These are phyloP conservation scores for Colletotrichum australisinense DNA, from an alignment of 2,329 filamentous ascomycete genomes.

Conservation along the genomic window DNA sequence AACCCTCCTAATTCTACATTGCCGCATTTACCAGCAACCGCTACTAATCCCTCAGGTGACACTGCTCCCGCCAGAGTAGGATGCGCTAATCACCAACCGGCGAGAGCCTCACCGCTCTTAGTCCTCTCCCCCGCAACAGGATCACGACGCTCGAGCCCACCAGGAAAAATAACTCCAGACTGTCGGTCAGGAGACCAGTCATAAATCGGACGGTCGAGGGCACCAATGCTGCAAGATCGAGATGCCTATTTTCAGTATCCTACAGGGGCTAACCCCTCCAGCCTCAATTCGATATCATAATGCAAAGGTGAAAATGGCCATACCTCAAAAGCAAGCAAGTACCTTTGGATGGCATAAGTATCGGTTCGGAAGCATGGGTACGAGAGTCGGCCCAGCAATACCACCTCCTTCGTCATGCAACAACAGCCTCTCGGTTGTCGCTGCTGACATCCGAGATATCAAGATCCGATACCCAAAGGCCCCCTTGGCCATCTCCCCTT, in stretches of 20 bases:
- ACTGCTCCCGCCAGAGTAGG: slow-evolving; percentile 12
- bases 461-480: background rate
- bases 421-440: slow-evolving; percentile 4
- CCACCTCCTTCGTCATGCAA: slow-evolving; percentile 12
- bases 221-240: slow-evolving; percentile 5
- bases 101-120: slow-evolving; percentile 35
- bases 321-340: background rate
- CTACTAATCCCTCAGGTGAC: slow-evolving; percentile 31
- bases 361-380: background rate
- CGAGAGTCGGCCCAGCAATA: background rate
- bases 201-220: background rate
- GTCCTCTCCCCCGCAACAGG: slow-evolving; percentile 10
- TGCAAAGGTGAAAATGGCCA: background rate
- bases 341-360: background rate
- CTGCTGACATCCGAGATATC: slow-evolving; percentile 22
- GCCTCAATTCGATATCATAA: background rate
- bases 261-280: background rate
- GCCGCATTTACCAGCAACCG: slow-evolving; percentile 16
- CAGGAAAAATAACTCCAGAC: background rate
- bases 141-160: slow-evolving; percentile 9
- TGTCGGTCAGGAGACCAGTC: slow-evolving; percentile 26
- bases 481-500: slow-evolving; percentile 4
- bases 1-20: slow-evolving; percentile 3
- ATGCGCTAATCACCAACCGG: slow-evolving; percentile 28
- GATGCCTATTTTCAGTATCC: background rate